Conservation (phyloP, 805 yeast genomes). For the Cyberlindnera bimundalis region DNA sequence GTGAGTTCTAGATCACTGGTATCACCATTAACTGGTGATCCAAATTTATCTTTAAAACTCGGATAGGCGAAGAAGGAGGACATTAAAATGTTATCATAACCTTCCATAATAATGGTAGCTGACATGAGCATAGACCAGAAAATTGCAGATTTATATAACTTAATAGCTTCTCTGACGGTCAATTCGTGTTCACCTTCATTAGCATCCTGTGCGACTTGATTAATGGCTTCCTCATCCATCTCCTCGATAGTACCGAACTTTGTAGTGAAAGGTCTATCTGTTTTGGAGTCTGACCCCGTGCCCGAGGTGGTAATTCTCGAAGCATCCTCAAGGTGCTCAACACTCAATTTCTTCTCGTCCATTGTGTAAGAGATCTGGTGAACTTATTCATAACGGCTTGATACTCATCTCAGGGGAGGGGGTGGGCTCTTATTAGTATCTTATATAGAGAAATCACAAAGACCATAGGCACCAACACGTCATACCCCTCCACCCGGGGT, state of each 20-base stretch:
- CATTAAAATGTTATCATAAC: slow-evolving; percentile 23
- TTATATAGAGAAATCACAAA: too few relatives aligned
- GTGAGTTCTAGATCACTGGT: slow-evolving; percentile 32
- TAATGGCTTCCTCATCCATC: slow-evolving; percentile 13
- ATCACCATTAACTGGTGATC: slow-evolving; percentile 26
- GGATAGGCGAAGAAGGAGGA: slow-evolving; percentile 25
- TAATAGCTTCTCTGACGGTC: slow-evolving; percentile 18
- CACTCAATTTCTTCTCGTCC: slow-evolving; percentile 9
- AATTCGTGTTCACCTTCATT: slow-evolving; percentile 21
- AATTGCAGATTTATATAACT: slow-evolving; percentile 16
- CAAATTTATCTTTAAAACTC: slow-evolving; percentile 18
- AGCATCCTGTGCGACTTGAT: slow-evolving; percentile 17
- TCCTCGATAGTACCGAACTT: slow-evolving; percentile 13
- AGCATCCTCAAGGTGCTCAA: slow-evolving; percentile 18
- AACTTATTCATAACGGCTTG: too few relatives aligned
- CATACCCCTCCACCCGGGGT: too few relatives aligned
- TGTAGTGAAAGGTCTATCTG: background rate
- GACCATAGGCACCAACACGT: too few relatives aligned
- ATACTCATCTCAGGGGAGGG: too few relatives aligned
- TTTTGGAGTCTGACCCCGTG: slow-evolving; percentile 1
- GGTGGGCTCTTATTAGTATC: too few relatives aligned
- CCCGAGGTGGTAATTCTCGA: slow-evolving; percentile 12
- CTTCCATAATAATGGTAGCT: slow-evolving; percentile 26
- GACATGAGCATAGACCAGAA: slow-evolving; percentile 21
- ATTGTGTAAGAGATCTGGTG: too few relatives aligned